Conservation (phyloP, 495 filamentous ascomycete species). For the Penicillium coprophilum region DNA sequence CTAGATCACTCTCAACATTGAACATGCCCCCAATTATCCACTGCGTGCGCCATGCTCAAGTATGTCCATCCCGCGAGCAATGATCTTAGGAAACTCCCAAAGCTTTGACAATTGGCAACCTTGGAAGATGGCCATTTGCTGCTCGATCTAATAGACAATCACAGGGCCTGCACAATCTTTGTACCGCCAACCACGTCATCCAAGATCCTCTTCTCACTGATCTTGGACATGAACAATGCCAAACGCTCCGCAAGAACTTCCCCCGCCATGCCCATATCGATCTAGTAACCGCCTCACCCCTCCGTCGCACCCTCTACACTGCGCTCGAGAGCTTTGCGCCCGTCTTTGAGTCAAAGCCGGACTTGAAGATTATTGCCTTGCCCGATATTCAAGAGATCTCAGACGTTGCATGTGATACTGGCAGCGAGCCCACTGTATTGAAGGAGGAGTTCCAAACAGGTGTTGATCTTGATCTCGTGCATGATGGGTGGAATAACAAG, state of each 20-base stretch:
- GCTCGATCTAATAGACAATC: slow-evolving; percentile 8
- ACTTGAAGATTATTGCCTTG: slow-evolving; percentile 62
- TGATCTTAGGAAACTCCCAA: slow-evolving; percentile 1
- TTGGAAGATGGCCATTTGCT: neutral
- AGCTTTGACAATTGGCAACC: slow-evolving; percentile 1
- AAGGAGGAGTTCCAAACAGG: slow-evolving; percentile 61
- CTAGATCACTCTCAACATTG: neutral
- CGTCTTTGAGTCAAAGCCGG: slow-evolving; percentile 44
- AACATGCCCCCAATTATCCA: slow-evolving; percentile 49
- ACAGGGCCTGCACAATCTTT: slow-evolving; percentile 82
- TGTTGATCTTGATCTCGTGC: slow-evolving; percentile 63
- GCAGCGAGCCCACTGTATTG: slow-evolving; percentile 55
- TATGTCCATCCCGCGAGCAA: slow-evolving; percentile 22
- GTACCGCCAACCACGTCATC: slow-evolving; percentile 65
- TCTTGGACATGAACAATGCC: slow-evolving; percentile 75
- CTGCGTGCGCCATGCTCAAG: slow-evolving; percentile 56
- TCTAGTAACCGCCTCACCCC: slow-evolving; percentile 76
- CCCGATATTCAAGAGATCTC: slow-evolving; percentile 82
- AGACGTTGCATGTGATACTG: slow-evolving; percentile 76
- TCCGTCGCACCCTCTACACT: slow-evolving; percentile 82
- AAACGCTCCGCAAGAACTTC: slow-evolving; percentile 58
- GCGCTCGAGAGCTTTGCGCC: slow-evolving; percentile 68
- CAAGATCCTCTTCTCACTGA: slow-evolving; percentile 77
- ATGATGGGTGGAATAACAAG: slow-evolving; percentile 72
- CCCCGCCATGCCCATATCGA: slow-evolving; percentile 63